These are phyloP conservation scores for Boletus subcaerulescens DNA, from an alignment of 768 basidiomycete genomes.

Conservation along the genomic window DNA sequence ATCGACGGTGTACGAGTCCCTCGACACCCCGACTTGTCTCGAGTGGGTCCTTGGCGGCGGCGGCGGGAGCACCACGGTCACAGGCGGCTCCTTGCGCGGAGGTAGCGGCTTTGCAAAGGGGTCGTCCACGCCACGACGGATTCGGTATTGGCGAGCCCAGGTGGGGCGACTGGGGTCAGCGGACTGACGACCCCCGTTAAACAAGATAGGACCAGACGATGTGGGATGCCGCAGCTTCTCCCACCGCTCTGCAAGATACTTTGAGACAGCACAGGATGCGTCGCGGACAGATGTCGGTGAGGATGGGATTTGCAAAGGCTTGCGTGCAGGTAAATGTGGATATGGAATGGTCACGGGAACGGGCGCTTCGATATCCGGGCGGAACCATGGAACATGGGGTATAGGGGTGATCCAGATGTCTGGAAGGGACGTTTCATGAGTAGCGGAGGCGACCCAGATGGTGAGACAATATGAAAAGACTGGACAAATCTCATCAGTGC, in stretches of 20 bases:
- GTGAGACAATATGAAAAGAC: slow-evolving; percentile 55
- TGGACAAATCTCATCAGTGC: slow-evolving; percentile 20
- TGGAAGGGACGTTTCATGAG: slow-evolving; percentile 42
- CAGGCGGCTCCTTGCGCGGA: slow-evolving; percentile 16
- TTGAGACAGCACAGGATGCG: slow-evolving; percentile 23
- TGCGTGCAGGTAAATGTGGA: slow-evolving; percentile 7
- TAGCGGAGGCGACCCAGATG: slow-evolving; percentile 44
- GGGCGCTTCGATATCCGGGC: slow-evolving; percentile 4
- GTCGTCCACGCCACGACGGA: slow-evolving; percentile 53
- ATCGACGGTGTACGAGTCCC: slow-evolving; percentile 35
- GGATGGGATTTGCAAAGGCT: slow-evolving; percentile 6
- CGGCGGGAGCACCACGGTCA: slow-evolving; percentile 31
- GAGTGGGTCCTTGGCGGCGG: slow-evolving; percentile 25
- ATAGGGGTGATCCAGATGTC: slow-evolving; percentile 54
- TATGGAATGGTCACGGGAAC: slow-evolving; percentile 1
- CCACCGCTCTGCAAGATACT: slow-evolving; percentile 32
- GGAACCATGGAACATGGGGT: slow-evolving; percentile 59
- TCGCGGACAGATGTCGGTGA: slow-evolving; percentile 8
- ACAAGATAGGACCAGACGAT: slow-evolving; percentile 16
- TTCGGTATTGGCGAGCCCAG: slow-evolving; percentile 45
- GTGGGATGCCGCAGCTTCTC: slow-evolving; percentile 21
- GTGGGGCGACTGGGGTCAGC: slow-evolving; percentile 37
- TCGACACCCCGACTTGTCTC: slow-evolving; percentile 13
- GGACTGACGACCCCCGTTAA: slow-evolving; percentile 17
- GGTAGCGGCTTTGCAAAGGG: slow-evolving; percentile 43